Evolutionary conservation across 202 grass and related monocot genomes (phyloP).

Genomic region (Setaria viridis): DNA sequence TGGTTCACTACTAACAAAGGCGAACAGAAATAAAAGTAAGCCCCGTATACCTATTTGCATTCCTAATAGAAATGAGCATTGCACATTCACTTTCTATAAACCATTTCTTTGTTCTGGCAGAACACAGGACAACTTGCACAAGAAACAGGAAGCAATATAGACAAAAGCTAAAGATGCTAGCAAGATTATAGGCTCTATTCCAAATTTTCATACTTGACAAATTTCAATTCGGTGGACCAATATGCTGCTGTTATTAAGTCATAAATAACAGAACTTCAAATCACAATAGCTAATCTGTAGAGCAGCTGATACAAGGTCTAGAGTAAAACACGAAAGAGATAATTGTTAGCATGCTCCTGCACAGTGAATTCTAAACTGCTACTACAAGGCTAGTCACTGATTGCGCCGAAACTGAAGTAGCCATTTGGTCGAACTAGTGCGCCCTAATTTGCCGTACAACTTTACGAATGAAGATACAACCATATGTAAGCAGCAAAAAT

Average conservation of each 20-base stretch:
- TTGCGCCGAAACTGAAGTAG: background rate
- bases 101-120: background rate
- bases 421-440: no score
- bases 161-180: background rate
- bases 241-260: background rate
- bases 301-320: background rate
- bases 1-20: background rate
- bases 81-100: no score
- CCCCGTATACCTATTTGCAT: background rate
- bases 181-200: background rate
- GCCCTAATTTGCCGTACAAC: background rate
- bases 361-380: background rate
- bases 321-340: background rate
- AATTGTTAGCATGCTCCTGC: background rate
- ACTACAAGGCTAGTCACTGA: background rate
- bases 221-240: background rate
- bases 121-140: background rate
- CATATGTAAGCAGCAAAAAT: background rate
- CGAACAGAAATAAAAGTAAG: background rate
- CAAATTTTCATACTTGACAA: background rate
- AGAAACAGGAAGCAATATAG: background rate
- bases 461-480: background rate
- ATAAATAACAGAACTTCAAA: background rate
- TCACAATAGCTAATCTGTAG: background rate
- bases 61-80: background rate